Evolutionary conservation across 2,329 filamentous ascomycete species (phyloP), one percentile per base, ranked within the genome.

Genomic region (Venturia nashicola): DNA sequence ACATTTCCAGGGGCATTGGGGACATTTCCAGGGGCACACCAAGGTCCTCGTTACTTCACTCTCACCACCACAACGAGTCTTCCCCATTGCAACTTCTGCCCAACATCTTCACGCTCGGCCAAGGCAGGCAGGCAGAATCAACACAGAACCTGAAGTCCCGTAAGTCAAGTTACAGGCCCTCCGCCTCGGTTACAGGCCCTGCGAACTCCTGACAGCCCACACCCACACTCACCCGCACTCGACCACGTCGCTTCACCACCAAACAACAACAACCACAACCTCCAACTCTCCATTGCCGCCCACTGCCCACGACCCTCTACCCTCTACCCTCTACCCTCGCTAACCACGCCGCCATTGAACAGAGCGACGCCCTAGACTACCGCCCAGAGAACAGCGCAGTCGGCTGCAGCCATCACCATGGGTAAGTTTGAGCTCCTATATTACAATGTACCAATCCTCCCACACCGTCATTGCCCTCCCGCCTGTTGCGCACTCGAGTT

Each of bases 351-450:
- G 51, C 32, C 51, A 20, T 57, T 57, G 27, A 57, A 14, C 51
- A 57, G 51, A 51, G 32, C 8, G 27, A 57, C 27, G 6, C 51
- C 32, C 32, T 36, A 57, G 12, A 57, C 27, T 32, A n/a, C 32
- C 32, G 39, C 16, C 27, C 32, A 57, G 59, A 43, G 39, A 39
- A 46, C 59, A 34, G 39, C 59, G 39, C 27, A 61, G 12, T 61
- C 16, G 23, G 39, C 43, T 27, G 36, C 61, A 11, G 61, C 44
- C 61, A 20, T 54, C 43, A 54, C 43, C 61, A 62, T 62, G 61
- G 61, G 61, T 62, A 62, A 34, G 61, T 62, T 54, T 16, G 23
- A 40, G 39, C 59, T 43, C 36, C 6, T 16, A 8, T 20, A 34
- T 27, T 16, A 34, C 27, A 36, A 57, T 20, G n/a, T 14, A 32